These are phyloP conservation scores for Nepenthes mirabilis DNA, from an alignment of 148 eudicot genomes.

Conservation along the genomic window DNA sequence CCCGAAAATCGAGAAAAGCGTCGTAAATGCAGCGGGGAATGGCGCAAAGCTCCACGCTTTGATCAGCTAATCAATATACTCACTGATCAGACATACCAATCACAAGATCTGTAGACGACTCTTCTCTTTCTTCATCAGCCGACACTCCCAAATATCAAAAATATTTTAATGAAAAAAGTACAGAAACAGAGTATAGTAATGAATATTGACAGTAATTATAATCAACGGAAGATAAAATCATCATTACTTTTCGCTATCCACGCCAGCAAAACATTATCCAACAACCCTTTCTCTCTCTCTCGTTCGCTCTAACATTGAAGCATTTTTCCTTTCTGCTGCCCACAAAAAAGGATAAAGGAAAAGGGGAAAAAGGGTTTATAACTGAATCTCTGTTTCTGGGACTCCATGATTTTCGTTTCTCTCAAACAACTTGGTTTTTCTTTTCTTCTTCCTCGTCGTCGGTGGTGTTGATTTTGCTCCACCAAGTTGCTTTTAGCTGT, in stretches of 20 bases:
- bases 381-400: not conserved
- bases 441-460: not conserved
- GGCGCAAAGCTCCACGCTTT: too few species aligned
- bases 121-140: too few species aligned
- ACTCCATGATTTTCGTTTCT: not conserved
- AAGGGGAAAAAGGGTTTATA: not conserved
- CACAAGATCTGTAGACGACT: too few species aligned
- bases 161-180: too few species aligned
- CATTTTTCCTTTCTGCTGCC: too few species aligned
- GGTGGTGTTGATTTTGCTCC: not conserved
- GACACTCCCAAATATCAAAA: too few species aligned
- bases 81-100: too few species aligned
- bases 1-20: too few species aligned
- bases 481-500: not conserved
- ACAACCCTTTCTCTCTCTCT: slow-evolving; percentile 5
- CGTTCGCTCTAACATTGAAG: too few species aligned
- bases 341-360: not conserved
- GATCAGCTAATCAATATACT: too few species aligned
- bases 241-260: not conserved
- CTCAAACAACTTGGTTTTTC: not conserved
- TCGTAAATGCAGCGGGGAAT: too few species aligned
- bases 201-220: slow-evolving; percentile 30
- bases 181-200: too few species aligned
- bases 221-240: not conserved
- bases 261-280: not conserved